Base-by-base conservation (phyloP, 2,329 filamentous ascomycete species). In the Phialophora tarda region DNA sequence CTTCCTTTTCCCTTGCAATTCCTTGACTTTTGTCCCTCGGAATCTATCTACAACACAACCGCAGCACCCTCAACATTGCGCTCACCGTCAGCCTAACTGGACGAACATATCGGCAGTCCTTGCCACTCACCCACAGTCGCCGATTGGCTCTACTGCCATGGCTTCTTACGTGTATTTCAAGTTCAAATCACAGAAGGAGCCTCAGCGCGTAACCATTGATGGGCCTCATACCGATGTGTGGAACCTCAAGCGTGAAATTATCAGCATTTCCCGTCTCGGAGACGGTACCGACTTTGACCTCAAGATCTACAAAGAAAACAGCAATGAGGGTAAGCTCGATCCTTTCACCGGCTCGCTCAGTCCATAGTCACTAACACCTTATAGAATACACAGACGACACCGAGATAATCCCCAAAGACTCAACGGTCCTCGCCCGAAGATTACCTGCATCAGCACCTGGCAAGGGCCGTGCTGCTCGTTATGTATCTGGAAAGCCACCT, bases 111-210 rank as follows among this genome's bases (percentile, higher is more conserved):
- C 57, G 28, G 51, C 66, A 59, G 38, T 32, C 59, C 23, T 60
- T 60, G 53, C 64, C 41, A 51, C 17, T 63, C 48, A 44, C 23
- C 48, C 30, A 26, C 24, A 17, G 50, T 53, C 44, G 26, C 56
- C 30, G 24, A 26, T 44, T 61, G 66, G 60, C 60, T 51, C 57
- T 53, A 58, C 63, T 65, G 88, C 76, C 76, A 97, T 97, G 93
- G 88, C 92, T 78, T 97, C 95, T 64, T 98, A 93, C 72, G 95
- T 99, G 77, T 98, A 97, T 82, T 99, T 97, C 91, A 97, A 97
- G 83, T 99, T 99, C 89, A 98, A 97, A 83, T 98, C 94, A 74
- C 93, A 96, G 78, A 97, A 93, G 83, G 95, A 98, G 77, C 92
- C 93, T 67, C 92, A 92, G 65, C 89, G 93, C 76, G 93, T 99